phyloP scores from a whole-genome alignment of 2,329 filamentous ascomycete genomes.

The Lecanosticta acicola region DNA sequence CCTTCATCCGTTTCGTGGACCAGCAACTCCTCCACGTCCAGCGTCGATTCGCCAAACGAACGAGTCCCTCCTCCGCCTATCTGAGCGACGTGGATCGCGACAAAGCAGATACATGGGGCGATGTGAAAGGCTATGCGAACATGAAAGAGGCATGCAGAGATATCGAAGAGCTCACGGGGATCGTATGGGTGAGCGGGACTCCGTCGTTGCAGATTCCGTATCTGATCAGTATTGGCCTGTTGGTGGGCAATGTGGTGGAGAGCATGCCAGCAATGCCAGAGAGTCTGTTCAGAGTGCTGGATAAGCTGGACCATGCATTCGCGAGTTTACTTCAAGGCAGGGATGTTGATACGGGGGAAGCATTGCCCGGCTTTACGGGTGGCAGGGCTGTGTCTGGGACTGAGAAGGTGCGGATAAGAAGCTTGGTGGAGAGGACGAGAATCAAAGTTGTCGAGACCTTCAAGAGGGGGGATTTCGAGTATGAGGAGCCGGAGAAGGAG shows the following conservation, averaged over 20 bases:
- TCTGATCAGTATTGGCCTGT: constrained; percentile 68
- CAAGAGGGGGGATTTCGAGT: constrained; percentile 46
- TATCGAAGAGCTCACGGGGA: constrained; percentile 67
- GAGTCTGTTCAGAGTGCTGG: constrained; percentile 64
- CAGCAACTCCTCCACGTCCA: constrained; percentile 47
- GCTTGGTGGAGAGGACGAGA: constrained; percentile 71
- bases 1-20: constrained; percentile 54
- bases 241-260: constrained; percentile 65
- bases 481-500: constrained; percentile 38
- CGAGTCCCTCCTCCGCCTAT: constrained; percentile 20
- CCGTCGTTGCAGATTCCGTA: constrained; percentile 81
- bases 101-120: constrained; percentile 33
- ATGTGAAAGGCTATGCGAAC: constrained; percentile 50
- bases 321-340: constrained; percentile 64
- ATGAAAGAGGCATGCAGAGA: constrained; percentile 69
- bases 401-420: constrained; percentile 82
- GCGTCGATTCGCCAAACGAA: constrained; percentile 49
- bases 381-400: constrained; percentile 64
- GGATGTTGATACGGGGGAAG: constrained; percentile 59
- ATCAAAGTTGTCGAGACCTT: constrained; percentile 64
- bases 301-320: constrained; percentile 80
- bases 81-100: constrained; percentile 23
- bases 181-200: constrained; percentile 82
- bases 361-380: constrained; percentile 64
- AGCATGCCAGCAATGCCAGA: constrained; percentile 64